Evolutionary conservation across 495 filamentous ascomycete species (phyloP).

Genomic region (Neurospora sp.): DNA sequence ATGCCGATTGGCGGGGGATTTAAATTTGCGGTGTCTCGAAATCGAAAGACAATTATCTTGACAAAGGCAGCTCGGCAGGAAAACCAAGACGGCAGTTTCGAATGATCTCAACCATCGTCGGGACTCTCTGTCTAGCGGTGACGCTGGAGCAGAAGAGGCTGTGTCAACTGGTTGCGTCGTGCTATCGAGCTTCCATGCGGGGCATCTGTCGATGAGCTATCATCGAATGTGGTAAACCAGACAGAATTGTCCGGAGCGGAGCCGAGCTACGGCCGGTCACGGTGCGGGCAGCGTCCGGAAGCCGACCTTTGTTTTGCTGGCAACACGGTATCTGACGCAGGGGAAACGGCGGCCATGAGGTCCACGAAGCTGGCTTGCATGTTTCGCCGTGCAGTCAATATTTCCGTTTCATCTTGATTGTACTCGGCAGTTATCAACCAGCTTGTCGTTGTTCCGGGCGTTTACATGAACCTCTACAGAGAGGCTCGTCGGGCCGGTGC

Average conservation of each 20-base stretch:
- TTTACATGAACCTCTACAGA: background rate
- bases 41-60: background rate
- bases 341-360: background rate
- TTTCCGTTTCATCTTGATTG: background rate
- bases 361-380: background rate
- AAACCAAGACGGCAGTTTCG: background rate
- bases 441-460: background rate
- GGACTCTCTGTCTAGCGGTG: background rate
- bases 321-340: background rate
- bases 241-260: too few relatives aligned
- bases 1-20: background rate
- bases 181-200: background rate
- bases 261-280: background rate
- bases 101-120: background rate
- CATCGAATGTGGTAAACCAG: too few relatives aligned
- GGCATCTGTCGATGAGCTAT: background rate
- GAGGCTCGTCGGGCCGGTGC: background rate
- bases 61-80: background rate
- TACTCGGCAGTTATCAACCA: background rate
- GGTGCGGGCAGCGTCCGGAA: background rate
- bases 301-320: background rate
- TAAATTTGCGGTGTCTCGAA: background rate
- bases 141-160: background rate
- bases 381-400: background rate
- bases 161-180: background rate